Percentiles rank a stretch among this genome's conserved stretches.
These are phyloP conservation scores for Cylindricascospora bacillispora DNA, from an alignment of 1,139 yeast species.

Conservation along the genomic window DNA sequence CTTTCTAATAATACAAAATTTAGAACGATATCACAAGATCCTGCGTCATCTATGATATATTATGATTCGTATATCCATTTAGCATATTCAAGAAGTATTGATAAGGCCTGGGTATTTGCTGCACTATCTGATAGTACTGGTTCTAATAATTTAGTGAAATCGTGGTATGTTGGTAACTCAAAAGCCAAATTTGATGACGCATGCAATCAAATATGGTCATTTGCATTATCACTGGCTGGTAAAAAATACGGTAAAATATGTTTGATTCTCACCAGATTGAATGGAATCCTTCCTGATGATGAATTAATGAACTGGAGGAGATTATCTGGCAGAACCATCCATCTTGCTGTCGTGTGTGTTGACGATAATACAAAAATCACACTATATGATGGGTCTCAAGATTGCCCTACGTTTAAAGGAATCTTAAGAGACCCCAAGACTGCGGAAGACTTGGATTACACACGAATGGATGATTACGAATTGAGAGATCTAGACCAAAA, in stretches of 20 bases:
- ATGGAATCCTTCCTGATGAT: slow-evolving; percentile 66
- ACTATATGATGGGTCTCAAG: slow-evolving; percentile 28
- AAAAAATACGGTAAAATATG: slow-evolving; percentile 41
- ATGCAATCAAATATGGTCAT: slow-evolving; percentile 46
- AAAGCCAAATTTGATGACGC: slow-evolving; percentile 41
- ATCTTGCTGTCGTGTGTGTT: slow-evolving; percentile 63
- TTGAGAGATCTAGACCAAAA: slow-evolving; percentile 42
- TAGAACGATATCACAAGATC: slow-evolving; percentile 32
- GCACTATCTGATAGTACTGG: slow-evolving; percentile 89
- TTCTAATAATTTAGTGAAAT: slow-evolving; percentile 43
- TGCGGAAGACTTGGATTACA: slow-evolving; percentile 8
- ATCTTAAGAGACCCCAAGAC: slow-evolving; percentile 18
- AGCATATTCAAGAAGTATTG: slow-evolving; percentile 73
- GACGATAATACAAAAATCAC: slow-evolving; percentile 49
- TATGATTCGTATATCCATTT: slow-evolving; percentile 76
- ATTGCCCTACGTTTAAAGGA: slow-evolving; percentile 26
- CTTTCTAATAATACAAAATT: slow-evolving; percentile 33
- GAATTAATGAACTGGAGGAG: slow-evolving; percentile 70
- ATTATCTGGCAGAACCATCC: slow-evolving; percentile 48
- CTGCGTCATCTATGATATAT: slow-evolving; percentile 26
- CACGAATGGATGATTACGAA: slow-evolving; percentile 29
- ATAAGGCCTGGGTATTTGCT: slow-evolving; percentile 73
- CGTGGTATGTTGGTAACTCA: slow-evolving; percentile 45
- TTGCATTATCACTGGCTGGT: slow-evolving; percentile 32
- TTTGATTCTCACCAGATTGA: slow-evolving; percentile 53